These are phyloP conservation scores for Pestalotiopsis sp. DNA, from an alignment of 2,329 filamentous ascomycete genomes.

Conservation along the genomic window DNA sequence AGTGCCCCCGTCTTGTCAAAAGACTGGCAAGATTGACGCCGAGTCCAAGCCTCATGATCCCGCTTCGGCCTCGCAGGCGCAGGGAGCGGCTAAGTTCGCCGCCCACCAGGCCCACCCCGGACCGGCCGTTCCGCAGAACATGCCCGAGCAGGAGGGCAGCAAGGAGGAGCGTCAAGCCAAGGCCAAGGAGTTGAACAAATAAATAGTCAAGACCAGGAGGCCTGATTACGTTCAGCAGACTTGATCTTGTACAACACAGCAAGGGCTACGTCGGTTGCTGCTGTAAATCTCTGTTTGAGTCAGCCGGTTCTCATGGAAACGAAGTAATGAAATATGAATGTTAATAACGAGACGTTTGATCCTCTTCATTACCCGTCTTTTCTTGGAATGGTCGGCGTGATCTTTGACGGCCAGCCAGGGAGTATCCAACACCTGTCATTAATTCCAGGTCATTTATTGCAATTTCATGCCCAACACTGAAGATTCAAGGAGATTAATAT, in stretches of 20 bases:
- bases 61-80: constrained; percentile 41
- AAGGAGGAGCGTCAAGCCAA: constrained; percentile 71
- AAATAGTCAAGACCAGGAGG: constrained; percentile 11
- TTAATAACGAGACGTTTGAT: too few species aligned
- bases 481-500: too few species aligned
- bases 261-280: background rate
- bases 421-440: too few species aligned
- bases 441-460: too few species aligned
- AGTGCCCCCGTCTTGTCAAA: background rate
- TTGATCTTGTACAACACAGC: background rate
- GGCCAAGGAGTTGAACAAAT: constrained; percentile 68
- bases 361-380: too few species aligned
- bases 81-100: constrained; percentile 40
- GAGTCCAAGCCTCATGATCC: constrained; percentile 41
- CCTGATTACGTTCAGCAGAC: background rate
- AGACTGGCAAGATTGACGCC: constrained; percentile 34
- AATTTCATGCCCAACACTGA: too few species aligned
- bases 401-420: too few species aligned
- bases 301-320: too few species aligned
- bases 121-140: constrained; percentile 56
- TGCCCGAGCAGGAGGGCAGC: constrained; percentile 61
- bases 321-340: too few species aligned
- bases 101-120: constrained; percentile 60
- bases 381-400: too few species aligned
- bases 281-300: background rate